Evolutionary conservation across 1,284 basidiomycete species (phyloP).

Genomic region (Ustilago shanxiensis): DNA sequence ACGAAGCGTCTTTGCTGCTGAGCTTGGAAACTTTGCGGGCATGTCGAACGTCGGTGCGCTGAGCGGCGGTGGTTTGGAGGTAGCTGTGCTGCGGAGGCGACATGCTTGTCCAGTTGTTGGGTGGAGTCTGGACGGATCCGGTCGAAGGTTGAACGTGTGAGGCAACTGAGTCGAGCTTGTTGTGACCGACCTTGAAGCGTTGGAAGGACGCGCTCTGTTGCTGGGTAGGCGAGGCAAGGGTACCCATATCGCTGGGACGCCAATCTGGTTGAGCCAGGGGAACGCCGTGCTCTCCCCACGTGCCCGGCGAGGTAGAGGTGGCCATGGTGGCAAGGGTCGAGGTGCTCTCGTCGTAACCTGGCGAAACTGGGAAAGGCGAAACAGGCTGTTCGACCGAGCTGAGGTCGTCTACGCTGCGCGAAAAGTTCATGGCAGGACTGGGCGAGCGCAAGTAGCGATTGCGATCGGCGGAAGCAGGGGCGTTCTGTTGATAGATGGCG

Average conservation of each 20-base stretch:
- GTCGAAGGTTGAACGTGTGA: conserved; percentile 35
- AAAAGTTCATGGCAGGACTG: conserved; percentile 55
- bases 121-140: conserved; percentile 23
- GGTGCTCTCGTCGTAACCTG: conserved; percentile 40
- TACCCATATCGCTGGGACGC: conserved; percentile 60
- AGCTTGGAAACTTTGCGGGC: conserved; percentile 56
- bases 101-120: conserved; percentile 43
- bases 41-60: conserved; percentile 23
- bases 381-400: conserved; percentile 30
- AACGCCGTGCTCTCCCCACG: conserved; percentile 60
- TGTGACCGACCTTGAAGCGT: conserved; percentile 31
- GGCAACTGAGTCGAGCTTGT: conserved; percentile 33
- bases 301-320: conserved; percentile 31
- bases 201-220: conserved; percentile 27
- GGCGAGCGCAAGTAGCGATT: conserved; percentile 55
- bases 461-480: conserved; percentile 30
- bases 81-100: conserved; percentile 36
- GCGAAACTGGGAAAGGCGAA: conserved; percentile 28
- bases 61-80: conserved; percentile 20
- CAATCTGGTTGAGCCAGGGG: conserved; percentile 34
- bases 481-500: conserved; percentile 38
- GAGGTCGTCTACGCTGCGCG: conserved; percentile 64
- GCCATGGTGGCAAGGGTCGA: conserved; percentile 27
- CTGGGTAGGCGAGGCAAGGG: conserved; percentile 36
- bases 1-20: conserved; percentile 27